Base-by-base conservation (phyloP, 768 basidiomycete species). In the Kwoniella dejecticola region DNA sequence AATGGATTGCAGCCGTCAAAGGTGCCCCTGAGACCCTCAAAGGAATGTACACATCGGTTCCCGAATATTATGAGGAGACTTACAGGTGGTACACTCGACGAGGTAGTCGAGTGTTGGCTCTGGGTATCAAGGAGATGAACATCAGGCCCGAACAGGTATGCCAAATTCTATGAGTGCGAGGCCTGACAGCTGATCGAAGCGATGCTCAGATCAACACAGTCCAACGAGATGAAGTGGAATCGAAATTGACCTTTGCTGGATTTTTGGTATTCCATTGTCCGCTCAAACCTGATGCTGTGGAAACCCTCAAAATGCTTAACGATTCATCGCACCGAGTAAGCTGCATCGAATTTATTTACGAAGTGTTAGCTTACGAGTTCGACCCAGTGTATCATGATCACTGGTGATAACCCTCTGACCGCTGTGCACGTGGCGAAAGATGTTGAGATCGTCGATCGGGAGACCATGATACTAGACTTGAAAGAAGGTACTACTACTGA, bases 221-320 rank as follows among this genome's bases (percentile, higher is more conserved):
- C n/a, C 80, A 86, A 38, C 83, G 96, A 46, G 87, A 90, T 40
- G 80, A 85, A 29, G 89, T 91, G 10, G 96, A 99, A 79, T 86
- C 85, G 61, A 76, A 80, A 1, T 83, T 99, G 46, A 81, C 76
- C 2, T 99, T 99, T 71, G 91, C 86, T n/a, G 96, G 96, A 6
- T 99, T 99, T 83, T 82, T 99, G 62, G 92, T 99, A 21, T 99
- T 99, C 86, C 94, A 97, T 74, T 98, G 94, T 75, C 96, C 96
- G 2, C 84, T 99, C 66, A 99, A 99, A 80, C 79, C 85, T 15
- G 96, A 99, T 77, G 96, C 96, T 1, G 83, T 98, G 11, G 86
- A 88, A 63, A 85, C 90, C 0, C 83, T 99, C 60, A 91, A 89
- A 79, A 95, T 95, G 91, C 82, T 99, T 54, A 87, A 89, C 2